Evolutionary conservation across 192 early-diverging fungal species (phyloP), one percentile per base, ranked within the genome.

Genomic region (Piromyces finnis): DNA sequence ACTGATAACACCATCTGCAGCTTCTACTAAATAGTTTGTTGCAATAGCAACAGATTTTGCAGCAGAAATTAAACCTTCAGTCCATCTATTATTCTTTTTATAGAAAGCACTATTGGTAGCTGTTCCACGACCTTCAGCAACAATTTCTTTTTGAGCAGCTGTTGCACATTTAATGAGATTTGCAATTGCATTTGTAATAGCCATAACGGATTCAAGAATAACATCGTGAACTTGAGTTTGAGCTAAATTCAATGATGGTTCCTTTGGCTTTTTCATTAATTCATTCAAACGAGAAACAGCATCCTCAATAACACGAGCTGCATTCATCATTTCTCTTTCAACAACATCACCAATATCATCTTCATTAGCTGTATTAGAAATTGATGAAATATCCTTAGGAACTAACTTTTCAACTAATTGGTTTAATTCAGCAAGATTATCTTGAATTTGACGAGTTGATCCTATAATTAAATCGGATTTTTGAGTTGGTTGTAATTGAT

Each of bases 1-100:
- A 78, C 91, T 89, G 79, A 98, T 94, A 16, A 99, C 91, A 78
- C 97, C 97, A 84, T 99, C 97, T 11, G 97, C 96, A 29, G 92
- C 92, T 83, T 98, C 96, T 28, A 99, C 97, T 79, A 99, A 84
- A 51, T 92, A 87, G 29, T 92, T 95, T 3, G 97, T 99, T 14
- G 96, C 96, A n/a, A 93, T 78, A 1, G 97, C 95, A 18, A 99
- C 95, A 0, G 96, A 89, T 84, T 97, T 95, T 22, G 97, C 97
- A 0, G 97, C 97, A 12, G 94, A 95, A 80, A 99, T 96, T 26
- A 99, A 89, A 29, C 97, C 97, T 84, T 99, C 97, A 9, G 96
- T 99, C 97, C 97, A 99, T 81, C 96, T 94, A 89, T 99, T 97
- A 89, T 99, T 95, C 89, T 99, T 99, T 86, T 98, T 98, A 90